Conservation (phyloP, 352 stramenopile genomes). For the Phytopythium boreale region DNA sequence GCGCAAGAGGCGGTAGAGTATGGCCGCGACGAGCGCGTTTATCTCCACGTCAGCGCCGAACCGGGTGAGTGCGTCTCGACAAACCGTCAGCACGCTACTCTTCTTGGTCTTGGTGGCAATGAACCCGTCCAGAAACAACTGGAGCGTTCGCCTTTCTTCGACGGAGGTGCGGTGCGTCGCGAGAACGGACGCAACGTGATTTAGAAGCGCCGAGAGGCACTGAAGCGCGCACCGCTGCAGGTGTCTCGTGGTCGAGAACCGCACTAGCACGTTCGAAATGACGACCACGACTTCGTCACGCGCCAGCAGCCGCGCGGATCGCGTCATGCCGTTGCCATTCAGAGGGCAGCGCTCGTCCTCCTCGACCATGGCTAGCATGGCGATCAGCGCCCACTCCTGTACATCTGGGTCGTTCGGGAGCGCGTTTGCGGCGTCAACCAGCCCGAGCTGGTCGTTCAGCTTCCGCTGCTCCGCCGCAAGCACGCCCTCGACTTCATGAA, state of each 20-base stretch:
- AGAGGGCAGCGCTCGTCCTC: slow-evolving; percentile 1
- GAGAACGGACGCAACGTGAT: slow-evolving; percentile 9
- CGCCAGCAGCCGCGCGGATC: slow-evolving; percentile 3
- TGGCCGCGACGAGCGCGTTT: slow-evolving; percentile 14
- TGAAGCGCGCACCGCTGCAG: slow-evolving; percentile 16
- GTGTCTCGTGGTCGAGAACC: slow-evolving; percentile 16
- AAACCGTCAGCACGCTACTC: slow-evolving; percentile 11
- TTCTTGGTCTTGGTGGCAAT: slow-evolving; percentile 12
- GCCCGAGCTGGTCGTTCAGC: slow-evolving; percentile 23
- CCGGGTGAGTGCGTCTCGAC: slow-evolving; percentile 14
- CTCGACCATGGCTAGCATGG: slow-evolving; percentile 19
- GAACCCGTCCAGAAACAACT: neutral
- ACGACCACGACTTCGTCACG: slow-evolving; percentile 14
- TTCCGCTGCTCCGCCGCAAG: slow-evolving; percentile 23
- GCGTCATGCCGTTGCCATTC: slow-evolving; percentile 1
- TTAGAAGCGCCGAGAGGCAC: slow-evolving; percentile 15
- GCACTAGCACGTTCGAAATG: slow-evolving; percentile 15
- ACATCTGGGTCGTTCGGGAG: slow-evolving; percentile 30
- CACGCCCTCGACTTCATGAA: neutral
- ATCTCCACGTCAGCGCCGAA: slow-evolving; percentile 23
- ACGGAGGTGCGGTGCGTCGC: neutral
- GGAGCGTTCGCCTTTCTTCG: neutral
- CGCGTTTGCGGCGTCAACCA: slow-evolving; percentile 26
- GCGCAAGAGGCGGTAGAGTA: slow-evolving; percentile 22
- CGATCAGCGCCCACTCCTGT: slow-evolving; percentile 26